Percentiles rank a stretch among this genome's conserved stretches.
Conservation (phyloP, 2,329 filamentous ascomycete genomes). For the Zalaria obscura region DNA sequence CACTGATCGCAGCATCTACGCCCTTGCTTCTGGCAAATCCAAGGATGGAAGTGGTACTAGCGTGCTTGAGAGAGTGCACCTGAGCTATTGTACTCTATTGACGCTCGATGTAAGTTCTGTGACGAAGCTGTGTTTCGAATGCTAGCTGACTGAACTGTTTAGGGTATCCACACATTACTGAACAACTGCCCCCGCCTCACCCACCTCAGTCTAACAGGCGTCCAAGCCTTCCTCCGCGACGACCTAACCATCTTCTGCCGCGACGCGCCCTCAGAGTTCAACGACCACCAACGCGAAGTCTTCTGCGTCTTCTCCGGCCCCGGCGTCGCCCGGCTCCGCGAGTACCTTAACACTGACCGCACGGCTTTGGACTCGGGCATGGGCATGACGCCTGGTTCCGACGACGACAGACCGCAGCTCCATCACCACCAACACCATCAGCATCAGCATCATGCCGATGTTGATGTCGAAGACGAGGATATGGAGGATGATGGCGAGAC, state of each 20-base stretch:
- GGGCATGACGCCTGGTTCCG: slow-evolving; percentile 9
- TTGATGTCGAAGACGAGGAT: slow-evolving; percentile 11
- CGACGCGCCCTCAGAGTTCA: slow-evolving; percentile 83
- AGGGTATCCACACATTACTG: slow-evolving; percentile 82
- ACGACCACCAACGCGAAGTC: slow-evolving; percentile 82
- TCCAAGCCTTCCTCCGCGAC: slow-evolving; percentile 74
- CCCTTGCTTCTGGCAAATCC: slow-evolving; percentile 42
- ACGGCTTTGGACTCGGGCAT: slow-evolving; percentile 1
- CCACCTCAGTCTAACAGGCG: slow-evolving; percentile 85
- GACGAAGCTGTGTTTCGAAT: neutral
- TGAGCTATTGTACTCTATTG: slow-evolving; percentile 84
- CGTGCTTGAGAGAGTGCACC: slow-evolving; percentile 77
- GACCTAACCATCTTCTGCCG: slow-evolving; percentile 79
- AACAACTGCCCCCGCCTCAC: slow-evolving; percentile 88
- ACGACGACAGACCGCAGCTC: slow-evolving; percentile 6
- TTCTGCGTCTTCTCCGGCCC: slow-evolving; percentile 95
- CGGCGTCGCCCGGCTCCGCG: slow-evolving; percentile 64
- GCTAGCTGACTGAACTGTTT: slow-evolving; percentile 16
- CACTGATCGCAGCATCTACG: slow-evolving; percentile 77
- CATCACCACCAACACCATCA: slow-evolving; percentile 3
- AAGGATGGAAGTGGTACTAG: slow-evolving; percentile 34
- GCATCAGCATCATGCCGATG: slow-evolving; percentile 4
- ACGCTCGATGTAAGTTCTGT: slow-evolving; percentile 55
- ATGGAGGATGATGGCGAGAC: slow-evolving; percentile 12
- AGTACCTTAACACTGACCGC: slow-evolving; percentile 50